Evolutionary conservation across 495 filamentous ascomycete genomes (phyloP).

Genomic region (Tuber indicum): DNA sequence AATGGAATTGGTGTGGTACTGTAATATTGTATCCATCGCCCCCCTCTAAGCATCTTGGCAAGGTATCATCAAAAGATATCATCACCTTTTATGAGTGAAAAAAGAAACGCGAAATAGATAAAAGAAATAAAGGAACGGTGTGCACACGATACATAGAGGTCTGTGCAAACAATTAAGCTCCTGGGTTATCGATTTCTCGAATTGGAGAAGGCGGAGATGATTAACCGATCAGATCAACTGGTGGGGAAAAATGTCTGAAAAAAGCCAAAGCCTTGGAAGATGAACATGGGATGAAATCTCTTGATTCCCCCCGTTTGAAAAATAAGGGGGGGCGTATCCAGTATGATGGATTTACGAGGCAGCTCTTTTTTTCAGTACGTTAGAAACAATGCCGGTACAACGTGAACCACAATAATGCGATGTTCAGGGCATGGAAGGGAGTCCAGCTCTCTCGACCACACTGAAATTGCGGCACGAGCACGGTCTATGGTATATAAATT

Average conservation of each 20-base stretch:
- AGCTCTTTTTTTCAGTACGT: background rate
- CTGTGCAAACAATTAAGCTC: background rate
- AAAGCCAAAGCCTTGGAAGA: background rate
- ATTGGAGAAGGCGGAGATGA: background rate
- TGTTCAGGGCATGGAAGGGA: background rate
- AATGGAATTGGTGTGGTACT: background rate
- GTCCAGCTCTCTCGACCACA: background rate
- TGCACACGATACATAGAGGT: background rate
- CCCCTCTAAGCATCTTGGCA: background rate
- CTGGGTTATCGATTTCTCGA: background rate
- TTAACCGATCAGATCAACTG: background rate
- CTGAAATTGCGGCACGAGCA: background rate
- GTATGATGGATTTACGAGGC: background rate
- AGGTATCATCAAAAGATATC: background rate
- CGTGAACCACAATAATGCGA: background rate
- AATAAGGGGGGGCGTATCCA: background rate
- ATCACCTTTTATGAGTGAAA: background rate
- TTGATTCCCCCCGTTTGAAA: background rate
- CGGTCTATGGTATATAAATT: too few species aligned
- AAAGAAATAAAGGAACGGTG: background rate
- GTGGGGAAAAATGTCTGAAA: background rate
- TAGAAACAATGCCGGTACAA: background rate
- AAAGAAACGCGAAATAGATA: background rate
- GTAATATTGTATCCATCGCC: background rate
- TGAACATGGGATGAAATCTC: background rate